Evolutionary conservation across 352 stramenopile genomes (phyloP).

Genomic region (Halophytophthora batemanensis): DNA sequence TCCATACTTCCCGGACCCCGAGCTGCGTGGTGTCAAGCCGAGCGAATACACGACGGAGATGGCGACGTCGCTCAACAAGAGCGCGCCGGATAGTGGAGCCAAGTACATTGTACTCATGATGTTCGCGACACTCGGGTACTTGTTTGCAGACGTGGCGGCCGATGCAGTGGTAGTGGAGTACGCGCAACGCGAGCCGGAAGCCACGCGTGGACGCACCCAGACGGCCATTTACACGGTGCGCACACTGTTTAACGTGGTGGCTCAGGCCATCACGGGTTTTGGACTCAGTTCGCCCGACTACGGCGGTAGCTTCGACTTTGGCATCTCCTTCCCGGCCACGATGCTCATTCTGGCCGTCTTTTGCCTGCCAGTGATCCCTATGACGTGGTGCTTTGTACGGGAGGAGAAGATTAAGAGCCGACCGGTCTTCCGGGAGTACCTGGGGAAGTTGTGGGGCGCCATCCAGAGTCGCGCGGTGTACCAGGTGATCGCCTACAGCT

Average conservation of each 20-base stretch:
- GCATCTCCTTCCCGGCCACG: slow-evolving; percentile 36
- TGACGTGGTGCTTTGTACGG: slow-evolving; percentile 44
- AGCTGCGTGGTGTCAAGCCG: slow-evolving; percentile 33
- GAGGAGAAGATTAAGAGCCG: slow-evolving; percentile 29
- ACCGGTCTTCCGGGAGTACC: slow-evolving; percentile 40
- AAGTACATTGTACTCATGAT: slow-evolving; percentile 48
- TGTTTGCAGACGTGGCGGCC: slow-evolving; percentile 45
- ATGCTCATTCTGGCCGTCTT: slow-evolving; percentile 36
- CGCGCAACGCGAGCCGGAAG: slow-evolving; percentile 42
- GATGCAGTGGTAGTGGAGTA: slow-evolving; percentile 51
- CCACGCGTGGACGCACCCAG: slow-evolving; percentile 42
- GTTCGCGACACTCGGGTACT: slow-evolving; percentile 39
- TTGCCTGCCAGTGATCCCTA: slow-evolving; percentile 28
- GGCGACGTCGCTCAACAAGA: slow-evolving; percentile 33
- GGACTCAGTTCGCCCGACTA: slow-evolving; percentile 52
- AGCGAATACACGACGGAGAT: slow-evolving; percentile 42
- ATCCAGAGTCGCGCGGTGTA: slow-evolving; percentile 46
- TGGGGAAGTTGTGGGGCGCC: slow-evolving; percentile 45
- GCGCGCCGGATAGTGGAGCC: slow-evolving; percentile 27
- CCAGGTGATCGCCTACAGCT: slow-evolving; percentile 43
- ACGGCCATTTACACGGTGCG: slow-evolving; percentile 51
- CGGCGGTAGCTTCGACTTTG: slow-evolving; percentile 45
- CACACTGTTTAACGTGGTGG: slow-evolving; percentile 32
- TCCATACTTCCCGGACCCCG: slow-evolving; percentile 39
- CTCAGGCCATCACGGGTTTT: slow-evolving; percentile 37